phyloP scores from a whole-genome alignment of 1,139 yeast species.

The Saccharomyces hybrid region DNA sequence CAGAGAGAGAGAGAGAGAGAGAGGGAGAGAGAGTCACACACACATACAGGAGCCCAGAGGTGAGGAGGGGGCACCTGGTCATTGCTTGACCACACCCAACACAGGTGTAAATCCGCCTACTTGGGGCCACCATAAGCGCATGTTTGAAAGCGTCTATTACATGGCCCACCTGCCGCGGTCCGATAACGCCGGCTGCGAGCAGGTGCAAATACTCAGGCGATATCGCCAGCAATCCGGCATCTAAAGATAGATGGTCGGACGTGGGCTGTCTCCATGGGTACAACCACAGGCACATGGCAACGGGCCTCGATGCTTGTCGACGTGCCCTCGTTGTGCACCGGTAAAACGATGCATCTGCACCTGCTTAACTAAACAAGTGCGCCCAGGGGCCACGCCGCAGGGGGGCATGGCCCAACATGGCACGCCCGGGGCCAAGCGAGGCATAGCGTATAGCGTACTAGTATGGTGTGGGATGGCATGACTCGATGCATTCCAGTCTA shows the following conservation, averaged over 20 bases:
- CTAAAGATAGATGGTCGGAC: neutral
- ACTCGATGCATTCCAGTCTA: too few relatives aligned
- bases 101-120: neutral
- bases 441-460: neutral
- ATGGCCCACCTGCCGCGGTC: neutral
- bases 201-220: neutral
- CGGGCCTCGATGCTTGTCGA: neutral
- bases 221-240: neutral
- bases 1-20: neutral
- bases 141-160: neutral
- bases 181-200: constrained; percentile 1
- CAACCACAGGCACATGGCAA: neutral
- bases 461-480: too few relatives aligned
- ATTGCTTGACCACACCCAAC: neutral
- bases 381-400: neutral
- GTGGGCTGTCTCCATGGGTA: neutral
- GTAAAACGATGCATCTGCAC: neutral
- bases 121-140: neutral
- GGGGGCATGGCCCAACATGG: neutral
- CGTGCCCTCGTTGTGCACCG: neutral
- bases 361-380: neutral
- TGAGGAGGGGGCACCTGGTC: neutral
- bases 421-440: neutral
- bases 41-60: too few relatives aligned
- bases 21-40: neutral